phyloP scores from a whole-genome alignment of 177 flowering plant genomes.

The Tripterygium wilfordii region DNA sequence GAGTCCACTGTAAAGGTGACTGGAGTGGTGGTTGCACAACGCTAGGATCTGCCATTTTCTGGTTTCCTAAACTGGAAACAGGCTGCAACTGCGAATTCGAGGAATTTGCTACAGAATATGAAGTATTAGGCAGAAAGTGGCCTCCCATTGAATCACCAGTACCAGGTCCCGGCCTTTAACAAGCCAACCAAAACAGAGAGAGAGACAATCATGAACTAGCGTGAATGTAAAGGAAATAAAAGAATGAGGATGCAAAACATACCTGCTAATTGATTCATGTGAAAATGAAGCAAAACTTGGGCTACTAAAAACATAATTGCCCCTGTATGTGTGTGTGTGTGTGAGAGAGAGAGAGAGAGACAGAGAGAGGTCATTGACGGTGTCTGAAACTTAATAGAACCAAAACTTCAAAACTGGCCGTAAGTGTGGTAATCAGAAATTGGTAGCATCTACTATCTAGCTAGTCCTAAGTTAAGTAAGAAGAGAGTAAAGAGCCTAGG shows the following conservation, averaged over 20 bases:
- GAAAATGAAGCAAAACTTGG: constrained; percentile 10
- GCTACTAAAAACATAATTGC: constrained; percentile 7
- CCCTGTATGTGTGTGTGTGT: no score
- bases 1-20: constrained; percentile 17
- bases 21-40: constrained; percentile 10
- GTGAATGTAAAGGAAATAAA: no score
- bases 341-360: constrained; percentile 2
- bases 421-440: no score
- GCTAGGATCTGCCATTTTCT: constrained; percentile 5
- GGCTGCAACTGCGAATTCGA: constrained; percentile 13
- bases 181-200: background rate
- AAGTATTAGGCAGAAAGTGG: constrained; percentile 5
- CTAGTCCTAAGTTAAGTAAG: no score
- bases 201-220: background rate
- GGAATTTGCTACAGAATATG: constrained; percentile 9
- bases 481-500: no score
- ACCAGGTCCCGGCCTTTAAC: constrained; percentile 16
- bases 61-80: constrained; percentile 10
- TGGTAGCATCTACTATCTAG: no score
- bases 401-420: no score
- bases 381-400: no score
- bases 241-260: background rate
- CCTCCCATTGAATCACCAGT: constrained; percentile 16
- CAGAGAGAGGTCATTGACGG: background rate
- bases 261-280: constrained; percentile 12